Percentiles rank a stretch among this genome's conserved stretches.
These are phyloP conservation scores for Yamadazyma trypodendri DNA, from an alignment of 1,139 yeast species.

Conservation along the genomic window DNA sequence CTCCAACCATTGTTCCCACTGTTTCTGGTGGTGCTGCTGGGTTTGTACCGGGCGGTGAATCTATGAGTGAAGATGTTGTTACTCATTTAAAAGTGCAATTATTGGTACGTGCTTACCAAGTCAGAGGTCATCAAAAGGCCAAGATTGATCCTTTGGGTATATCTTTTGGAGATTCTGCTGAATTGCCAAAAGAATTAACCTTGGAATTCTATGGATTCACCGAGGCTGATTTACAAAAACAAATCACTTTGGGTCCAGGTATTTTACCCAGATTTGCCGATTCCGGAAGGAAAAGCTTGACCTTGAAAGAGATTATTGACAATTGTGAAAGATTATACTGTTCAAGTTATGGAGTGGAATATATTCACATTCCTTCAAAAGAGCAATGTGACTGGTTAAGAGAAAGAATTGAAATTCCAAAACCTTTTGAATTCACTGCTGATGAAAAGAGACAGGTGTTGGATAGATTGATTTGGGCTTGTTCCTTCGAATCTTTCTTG, in stretches of 20 bases:
- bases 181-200: slow-evolving; percentile 81
- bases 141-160: slow-evolving; percentile 92
- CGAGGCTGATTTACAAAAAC: slow-evolving; percentile 77
- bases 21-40: slow-evolving; percentile 74
- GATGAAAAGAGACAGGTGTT: slow-evolving; percentile 96
- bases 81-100: slow-evolving; percentile 94
- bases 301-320: slow-evolving; percentile 73
- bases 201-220: slow-evolving; percentile 89
- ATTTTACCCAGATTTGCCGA: slow-evolving; percentile 89
- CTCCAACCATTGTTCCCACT: slow-evolving; percentile 80
- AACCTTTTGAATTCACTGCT: slow-evolving; percentile 75
- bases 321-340: slow-evolving; percentile 86
- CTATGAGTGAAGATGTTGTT: slow-evolving; percentile 62
- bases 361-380: slow-evolving; percentile 94
- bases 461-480: slow-evolving; percentile 96
- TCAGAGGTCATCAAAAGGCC: slow-evolving; percentile 95
- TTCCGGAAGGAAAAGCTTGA: slow-evolving; percentile 60
- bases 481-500: slow-evolving; percentile 88
- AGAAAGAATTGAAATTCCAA: slow-evolving; percentile 91
- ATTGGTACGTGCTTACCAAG: slow-evolving; percentile 97
- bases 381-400: slow-evolving; percentile 98
- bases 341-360: slow-evolving; percentile 87
- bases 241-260: slow-evolving; percentile 94
- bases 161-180: slow-evolving; percentile 64
- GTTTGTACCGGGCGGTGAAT: slow-evolving; percentile 46